Evolutionary conservation across 2,329 filamentous ascomycete genomes (phyloP).

Genomic region (Colletotrichum eleusines): DNA sequence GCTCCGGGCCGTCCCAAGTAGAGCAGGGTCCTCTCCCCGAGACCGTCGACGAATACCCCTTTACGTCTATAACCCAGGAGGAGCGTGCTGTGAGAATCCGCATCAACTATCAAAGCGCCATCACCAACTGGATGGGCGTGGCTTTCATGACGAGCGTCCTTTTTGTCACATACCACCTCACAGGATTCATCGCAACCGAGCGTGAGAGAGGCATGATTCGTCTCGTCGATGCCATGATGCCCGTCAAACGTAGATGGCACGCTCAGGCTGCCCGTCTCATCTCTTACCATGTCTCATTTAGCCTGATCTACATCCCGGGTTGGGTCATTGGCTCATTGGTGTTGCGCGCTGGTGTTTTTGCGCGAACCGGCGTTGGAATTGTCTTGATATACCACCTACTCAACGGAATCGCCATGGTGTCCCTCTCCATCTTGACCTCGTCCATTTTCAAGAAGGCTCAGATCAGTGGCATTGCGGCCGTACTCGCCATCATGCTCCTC

Average conservation of each 20-base stretch:
- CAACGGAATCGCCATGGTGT: slow-evolving; percentile 80
- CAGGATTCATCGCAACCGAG: slow-evolving; percentile 87
- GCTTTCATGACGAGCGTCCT: slow-evolving; percentile 84
- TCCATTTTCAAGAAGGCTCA: slow-evolving; percentile 90
- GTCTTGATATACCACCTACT: slow-evolving; percentile 82
- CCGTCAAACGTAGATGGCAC: slow-evolving; percentile 79
- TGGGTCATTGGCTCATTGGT: slow-evolving; percentile 84
- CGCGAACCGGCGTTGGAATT: slow-evolving; percentile 71
- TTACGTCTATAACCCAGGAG: slow-evolving; percentile 76
- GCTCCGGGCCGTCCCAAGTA: slow-evolving; percentile 6
- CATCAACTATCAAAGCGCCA: slow-evolving; percentile 75
- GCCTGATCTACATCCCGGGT: slow-evolving; percentile 81
- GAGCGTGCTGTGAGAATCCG: slow-evolving; percentile 76
- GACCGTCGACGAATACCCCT: slow-evolving; percentile 77
- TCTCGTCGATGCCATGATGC: slow-evolving; percentile 92
- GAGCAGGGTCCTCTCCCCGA: slow-evolving; percentile 53
- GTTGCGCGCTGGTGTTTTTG: slow-evolving; percentile 73
- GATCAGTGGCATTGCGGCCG: slow-evolving; percentile 84
- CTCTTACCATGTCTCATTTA: slow-evolving; percentile 84
- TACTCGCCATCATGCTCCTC: slow-evolving; percentile 78
- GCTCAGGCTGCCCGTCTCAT: slow-evolving; percentile 82
- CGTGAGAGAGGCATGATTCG: slow-evolving; percentile 89
- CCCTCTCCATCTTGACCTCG: slow-evolving; percentile 83
- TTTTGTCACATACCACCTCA: slow-evolving; percentile 87
- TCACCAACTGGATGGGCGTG: slow-evolving; percentile 82